Base-by-base conservation (phyloP, 202 grass and related monocot genomes). In the Setaria italica region DNA sequence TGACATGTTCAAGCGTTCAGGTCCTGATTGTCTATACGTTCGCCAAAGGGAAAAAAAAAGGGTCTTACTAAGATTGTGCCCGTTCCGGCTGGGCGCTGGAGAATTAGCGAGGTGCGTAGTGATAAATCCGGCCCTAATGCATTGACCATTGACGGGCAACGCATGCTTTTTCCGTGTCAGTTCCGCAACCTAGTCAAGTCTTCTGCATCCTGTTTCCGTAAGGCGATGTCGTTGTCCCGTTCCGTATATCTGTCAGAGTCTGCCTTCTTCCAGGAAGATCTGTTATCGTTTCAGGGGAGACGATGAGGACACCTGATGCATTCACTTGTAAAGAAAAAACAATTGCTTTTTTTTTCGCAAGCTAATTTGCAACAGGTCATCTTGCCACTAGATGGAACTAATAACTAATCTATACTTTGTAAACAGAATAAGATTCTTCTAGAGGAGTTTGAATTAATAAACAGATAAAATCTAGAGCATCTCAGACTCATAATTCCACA, bases 111-210 rank as follows among this genome's bases (percentile, higher is more conserved):
- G 16, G 4, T 49, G 55, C 5, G 20, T 20, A 14, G 43, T 10
- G 2, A 11, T 64, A 34, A 29, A 30, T 19, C 19, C 48, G 20
- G 19, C 50, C 19, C 29, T 58, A 59, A 57, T 4, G 58, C 67
- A 4, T 83, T 67, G 76, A 50, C 59, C 68, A 15, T 75, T 50
- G 76, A 75, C 20, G 9, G 16, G 3, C 35, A 46, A 15, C 11
- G 68, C 25, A 10, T 32, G 14, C 20, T 15, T 12, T 56, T 74
- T 67, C 48, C 9, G 20, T 15, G 66, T 64, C 56, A 72, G 45
- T 30, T 4, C 21, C 29, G 4, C 5, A 14, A 37, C 51, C 59
- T 15, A 60, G 70, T 76, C 87, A 76, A 62, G 70, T 81, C 82
- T 55, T 65, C 7, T 11, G 25, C 25, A 25, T 25, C 25, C 25